Evolutionary conservation across 2,329 filamentous ascomycete genomes (phyloP), one percentile per base, ranked within the genome.

Genomic region (Aspergillus alliaceus): DNA sequence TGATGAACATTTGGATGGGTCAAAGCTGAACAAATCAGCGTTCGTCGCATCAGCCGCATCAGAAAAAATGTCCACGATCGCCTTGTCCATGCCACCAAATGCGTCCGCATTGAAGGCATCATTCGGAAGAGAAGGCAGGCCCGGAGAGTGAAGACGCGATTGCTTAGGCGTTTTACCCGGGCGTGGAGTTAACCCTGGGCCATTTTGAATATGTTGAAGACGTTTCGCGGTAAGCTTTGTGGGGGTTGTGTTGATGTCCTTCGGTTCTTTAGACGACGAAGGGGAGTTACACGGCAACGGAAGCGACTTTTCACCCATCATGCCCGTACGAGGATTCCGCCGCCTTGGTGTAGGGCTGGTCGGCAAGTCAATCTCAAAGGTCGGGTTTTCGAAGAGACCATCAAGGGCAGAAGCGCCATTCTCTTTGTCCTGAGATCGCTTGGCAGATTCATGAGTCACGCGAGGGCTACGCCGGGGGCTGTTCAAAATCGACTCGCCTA

Each of bases 301-400:
- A 72, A 65, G 62, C 29, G 71, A 66, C 51, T 71, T 73, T 46
- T 75, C 71, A 12, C 64, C 64, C 22, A 66, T 42, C 3, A 59
- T 54, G 66, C 73, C 80, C 66, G 56, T 74, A 62, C 64, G 78
- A 60, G 62, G 87, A 68, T 83, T 83, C 32, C 81, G 86, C 62
- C 83, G 84, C 35, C 75, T 75, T 51, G 78, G 78, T 34, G 77
- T 72, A 56, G 78, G 75, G 69, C 80, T 82, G 82, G 83, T 58
- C 80, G 80, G 59, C 80, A 84, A 4, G 80, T 86, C 52, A 77
- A 86, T 52, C 75, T 73, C 69, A 79, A 64, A 81, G 71, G 64
- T 68, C 60, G 54, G 76, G 53, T 88, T 82, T 56, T 87, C 86
- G 65, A 95, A 93, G 4, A 95, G 80, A 50, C 83, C 80, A 39